Percentiles rank a stretch among this genome's conserved stretches.
These are phyloP conservation scores for Heracleum sosnowskyi DNA, from an alignment of 129 eudicot genomes.

Conservation along the genomic window DNA sequence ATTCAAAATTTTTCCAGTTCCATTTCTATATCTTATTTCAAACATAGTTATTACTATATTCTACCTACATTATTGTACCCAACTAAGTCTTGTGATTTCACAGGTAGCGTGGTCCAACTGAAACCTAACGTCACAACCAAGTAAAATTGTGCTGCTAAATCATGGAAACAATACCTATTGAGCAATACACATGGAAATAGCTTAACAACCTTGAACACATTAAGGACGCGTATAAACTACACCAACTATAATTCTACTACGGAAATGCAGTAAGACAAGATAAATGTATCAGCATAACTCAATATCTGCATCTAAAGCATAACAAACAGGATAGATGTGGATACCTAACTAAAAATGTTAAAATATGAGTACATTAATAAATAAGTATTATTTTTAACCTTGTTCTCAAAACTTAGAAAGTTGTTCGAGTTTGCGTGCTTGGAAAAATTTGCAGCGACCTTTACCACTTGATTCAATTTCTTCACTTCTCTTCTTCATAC, in stretches of 20 bases:
- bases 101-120: neutral
- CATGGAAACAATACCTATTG: too few species aligned
- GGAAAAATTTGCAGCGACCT: constrained; percentile 93
- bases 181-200: neutral
- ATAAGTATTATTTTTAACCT: neutral
- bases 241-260: neutral
- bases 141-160: neutral
- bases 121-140: neutral
- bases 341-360: neutral
- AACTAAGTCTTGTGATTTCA: neutral
- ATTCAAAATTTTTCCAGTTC: neutral
- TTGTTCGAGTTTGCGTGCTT: constrained; percentile 79
- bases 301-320: constrained; percentile 2
- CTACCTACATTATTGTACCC: neutral
- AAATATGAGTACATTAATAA: neutral
- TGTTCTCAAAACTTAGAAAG: constrained; percentile 47
- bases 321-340: neutral
- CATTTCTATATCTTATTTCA: too few species aligned
- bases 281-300: neutral
- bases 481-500: constrained; percentile 69
- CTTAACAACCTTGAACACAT: neutral
- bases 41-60: too few species aligned
- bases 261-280: neutral
- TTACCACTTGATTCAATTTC: constrained; percentile 82
- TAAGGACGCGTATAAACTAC: neutral